Base-by-base conservation (phyloP, 208 protist species). In the Spongospora subterranea region DNA sequence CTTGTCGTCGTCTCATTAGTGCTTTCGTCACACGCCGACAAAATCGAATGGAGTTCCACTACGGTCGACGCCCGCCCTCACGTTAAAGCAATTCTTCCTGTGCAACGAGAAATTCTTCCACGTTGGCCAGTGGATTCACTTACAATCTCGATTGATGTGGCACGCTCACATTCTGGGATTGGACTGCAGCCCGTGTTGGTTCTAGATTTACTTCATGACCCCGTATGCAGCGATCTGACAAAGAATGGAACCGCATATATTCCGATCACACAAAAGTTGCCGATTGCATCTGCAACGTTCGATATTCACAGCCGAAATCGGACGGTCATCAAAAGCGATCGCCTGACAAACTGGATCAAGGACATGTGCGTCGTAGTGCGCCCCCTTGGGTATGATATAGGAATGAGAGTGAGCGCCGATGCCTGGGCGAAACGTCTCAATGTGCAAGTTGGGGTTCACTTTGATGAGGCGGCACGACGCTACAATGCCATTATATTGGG, bases 331-430 rank as follows among this genome's bases (percentile, higher is more conserved):
- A 43, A 6, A 6, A 82, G 17, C 17, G 13, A 35, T 39, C 35
- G n/a, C 71, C 11, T 35, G 17, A 82, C 71, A 6, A 43, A 82
- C 71, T 60, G 50, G 50, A 24, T 60, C 50, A 43, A n/a, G 17
- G 71, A 43, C 71, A 43, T 82, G 17, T 82, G 71, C 71, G 35
- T 82, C 40, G 71, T 82, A 13, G 35, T 82, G 6, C 71, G 71
- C 17, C 71, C 71, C 17, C 35, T 82, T 43, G 71, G 71, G 13
- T 17, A 82, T 35, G 71, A 82, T 45, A 82, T 82, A 6, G n/a
- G 71, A 6, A 82, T 6, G 6, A 82, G 17, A 43, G 71, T 82
- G 35, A 82, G 71, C 71, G 71, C n/a, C 17, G 6, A 6, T 6
- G 71, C 71, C 71, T 82, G 71, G 71, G n/a, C 40, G 17, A 43